Base-by-base conservation (phyloP, 2,329 filamentous ascomycete genomes). In the Phialemonium atrogriseum region DNA sequence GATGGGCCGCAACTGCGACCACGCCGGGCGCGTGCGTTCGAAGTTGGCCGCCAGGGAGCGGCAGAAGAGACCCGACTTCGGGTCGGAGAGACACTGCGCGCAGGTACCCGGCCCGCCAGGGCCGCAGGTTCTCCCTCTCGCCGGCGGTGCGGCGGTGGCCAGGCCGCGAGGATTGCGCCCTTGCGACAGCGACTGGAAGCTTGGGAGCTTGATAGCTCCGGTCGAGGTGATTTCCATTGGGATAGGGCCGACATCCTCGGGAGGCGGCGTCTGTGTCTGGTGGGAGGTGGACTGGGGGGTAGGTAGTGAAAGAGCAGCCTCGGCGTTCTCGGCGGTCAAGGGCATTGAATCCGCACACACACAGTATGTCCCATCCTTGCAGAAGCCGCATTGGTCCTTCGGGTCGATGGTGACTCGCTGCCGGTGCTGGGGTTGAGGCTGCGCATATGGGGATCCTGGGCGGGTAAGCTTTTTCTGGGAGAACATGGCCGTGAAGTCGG, bases 31-130 rank as follows among this genome's bases (percentile, higher is more conserved):
- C 24, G 34, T 48, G 37, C 62, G 63, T 37, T 66, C 61, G 37
- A 74, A 61, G 43, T 64, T 80, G 38, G 83, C 83, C 15, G 84
- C 82, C 32, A 89, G 73, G 9, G 83, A 80, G 40, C 84, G 81
- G 57, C 84, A 91, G 62, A 91, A 91, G 22, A 88, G 72, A 2
- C 82, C 84, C 4, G 84, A 85, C 50, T 81, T 80, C 12, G 84
- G 83, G 50, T 89, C 84, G 2, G 75, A 66, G 37, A 80, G 69
- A 50, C 84, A 91, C 58, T 89, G 83, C 4, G 80, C 73, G 50
- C 84, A 91, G 11, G 80, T 83, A 8, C 84, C 84, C 0, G 84
- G 84, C 0, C 82, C 83, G 32, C 80, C 80, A 22, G 73, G 66
- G 16, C 81, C 72, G 36, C 73, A 78, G 12, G 7, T 12, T n/a